A percentile compares a stretch with the other conserved stretches of the same genome.
phyloP scores from a whole-genome alignment of 768 basidiomycete genomes.

The Psilocybe azurescens region DNA sequence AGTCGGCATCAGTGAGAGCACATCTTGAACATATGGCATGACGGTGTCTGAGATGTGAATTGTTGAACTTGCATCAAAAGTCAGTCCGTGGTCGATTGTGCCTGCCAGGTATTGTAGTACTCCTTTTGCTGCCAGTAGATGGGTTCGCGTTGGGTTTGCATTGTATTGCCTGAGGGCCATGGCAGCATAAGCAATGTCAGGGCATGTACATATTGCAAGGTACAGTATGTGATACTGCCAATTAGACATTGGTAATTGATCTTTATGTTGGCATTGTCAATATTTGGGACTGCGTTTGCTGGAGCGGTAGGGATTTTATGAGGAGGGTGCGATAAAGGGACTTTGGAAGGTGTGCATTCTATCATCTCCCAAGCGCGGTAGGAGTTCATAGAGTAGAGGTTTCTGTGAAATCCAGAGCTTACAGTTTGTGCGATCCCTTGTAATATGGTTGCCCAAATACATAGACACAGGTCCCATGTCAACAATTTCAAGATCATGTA shows the following conservation, averaged over 20 bases:
- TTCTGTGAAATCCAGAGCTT: conserved; percentile 13
- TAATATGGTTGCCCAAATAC: conserved; percentile 14
- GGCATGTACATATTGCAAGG: conserved; percentile 34
- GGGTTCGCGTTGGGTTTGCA: conserved; percentile 28
- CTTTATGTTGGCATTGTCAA: conserved; percentile 19
- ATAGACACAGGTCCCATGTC: conserved; percentile 20
- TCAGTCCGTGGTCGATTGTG: conserved; percentile 24
- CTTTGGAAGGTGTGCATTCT: conserved; percentile 13
- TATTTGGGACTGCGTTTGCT: conserved; percentile 18
- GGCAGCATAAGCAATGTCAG: conserved; percentile 40
- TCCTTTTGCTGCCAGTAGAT: conserved; percentile 36
- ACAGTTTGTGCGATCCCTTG: conserved; percentile 9
- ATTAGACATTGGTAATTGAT: conserved; percentile 25
- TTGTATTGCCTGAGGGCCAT: conserved; percentile 33
- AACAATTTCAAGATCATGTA: conserved; percentile 5
- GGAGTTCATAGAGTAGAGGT: conserved; percentile 14
- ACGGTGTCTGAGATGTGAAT: neutral
- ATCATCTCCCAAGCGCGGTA: conserved; percentile 16
- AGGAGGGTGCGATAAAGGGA: conserved; percentile 6
- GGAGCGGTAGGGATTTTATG: conserved; percentile 7
- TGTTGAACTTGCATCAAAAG: too few relatives aligned
- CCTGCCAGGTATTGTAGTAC: conserved; percentile 38
- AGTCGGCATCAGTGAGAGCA: conserved; percentile 36
- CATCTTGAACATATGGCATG: conserved; percentile 8
- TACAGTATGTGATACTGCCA: conserved; percentile 29